A percentile compares a stretch with the other conserved stretches of the same genome.
Conservation (phyloP, 2,329 filamentous ascomycete genomes). For the Coniochaeta sp. region DNA sequence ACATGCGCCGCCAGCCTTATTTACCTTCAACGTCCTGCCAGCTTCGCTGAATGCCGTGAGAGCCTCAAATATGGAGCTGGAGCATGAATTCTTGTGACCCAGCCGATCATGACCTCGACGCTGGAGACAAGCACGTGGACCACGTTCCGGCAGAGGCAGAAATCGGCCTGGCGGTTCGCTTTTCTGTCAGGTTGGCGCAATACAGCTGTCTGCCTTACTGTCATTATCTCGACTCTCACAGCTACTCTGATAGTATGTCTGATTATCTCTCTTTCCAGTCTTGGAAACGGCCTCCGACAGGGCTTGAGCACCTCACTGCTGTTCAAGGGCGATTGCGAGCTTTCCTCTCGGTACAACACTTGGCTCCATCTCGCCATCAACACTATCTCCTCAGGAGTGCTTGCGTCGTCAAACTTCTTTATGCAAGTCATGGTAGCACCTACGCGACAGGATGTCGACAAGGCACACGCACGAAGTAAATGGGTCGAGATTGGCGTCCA, state of each 20-base stretch:
- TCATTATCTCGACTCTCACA: background rate
- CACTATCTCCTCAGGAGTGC: conserved; percentile 31
- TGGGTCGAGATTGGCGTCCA: conserved; percentile 35
- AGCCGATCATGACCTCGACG: too few species aligned
- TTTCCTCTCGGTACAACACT: conserved; percentile 6
- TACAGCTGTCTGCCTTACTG: background rate
- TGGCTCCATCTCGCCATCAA: conserved; percentile 39
- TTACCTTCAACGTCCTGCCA: too few species aligned
- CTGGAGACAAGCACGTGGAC: background rate
- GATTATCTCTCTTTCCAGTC: background rate
- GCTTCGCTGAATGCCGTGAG: too few species aligned
- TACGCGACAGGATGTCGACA: conserved; percentile 38
- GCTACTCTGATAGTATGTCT: background rate
- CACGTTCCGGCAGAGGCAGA: background rate
- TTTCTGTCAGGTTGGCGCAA: background rate
- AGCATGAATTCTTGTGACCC: too few species aligned
- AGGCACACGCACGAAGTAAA: conserved; percentile 26
- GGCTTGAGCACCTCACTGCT: background rate
- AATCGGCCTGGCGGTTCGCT: background rate
- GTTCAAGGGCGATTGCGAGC: background rate
- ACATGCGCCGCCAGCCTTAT: too few species aligned
- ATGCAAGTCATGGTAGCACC: conserved; percentile 45
- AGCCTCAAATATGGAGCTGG: too few species aligned
- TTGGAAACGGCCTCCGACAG: background rate
- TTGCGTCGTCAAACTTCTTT: conserved; percentile 39